Evolutionary conservation across 169 alveolate genomes (phyloP).

Genomic region (Plasmodium sp.): DNA sequence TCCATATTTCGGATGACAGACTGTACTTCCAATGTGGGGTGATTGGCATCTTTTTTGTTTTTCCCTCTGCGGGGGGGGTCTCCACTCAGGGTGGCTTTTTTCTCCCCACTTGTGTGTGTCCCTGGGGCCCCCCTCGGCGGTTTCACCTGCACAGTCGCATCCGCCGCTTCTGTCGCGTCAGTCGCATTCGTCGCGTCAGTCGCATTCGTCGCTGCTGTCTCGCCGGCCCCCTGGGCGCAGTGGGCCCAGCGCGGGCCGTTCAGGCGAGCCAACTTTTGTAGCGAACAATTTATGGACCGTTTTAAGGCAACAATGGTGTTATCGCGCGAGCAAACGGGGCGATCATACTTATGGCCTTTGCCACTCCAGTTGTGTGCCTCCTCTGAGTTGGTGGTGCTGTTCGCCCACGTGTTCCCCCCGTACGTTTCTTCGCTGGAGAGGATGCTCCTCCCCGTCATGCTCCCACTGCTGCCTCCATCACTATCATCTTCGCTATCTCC

Average conservation of each 20-base stretch:
- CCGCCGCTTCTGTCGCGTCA: neutral
- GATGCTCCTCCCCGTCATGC: neutral
- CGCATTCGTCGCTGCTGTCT: neutral
- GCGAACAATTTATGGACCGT: neutral
- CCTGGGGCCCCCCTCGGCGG: neutral
- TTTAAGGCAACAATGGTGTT: neutral
- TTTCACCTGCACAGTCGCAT: neutral
- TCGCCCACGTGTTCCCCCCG: neutral
- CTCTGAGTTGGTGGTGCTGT: neutral
- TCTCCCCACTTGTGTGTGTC: neutral
- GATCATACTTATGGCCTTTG: neutral
- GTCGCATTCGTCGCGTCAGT: neutral
- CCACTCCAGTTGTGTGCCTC: neutral
- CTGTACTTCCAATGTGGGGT: neutral
- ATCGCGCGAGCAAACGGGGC: neutral
- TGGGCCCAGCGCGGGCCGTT: neutral
- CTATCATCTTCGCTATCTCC: neutral
- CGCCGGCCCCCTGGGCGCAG: neutral
- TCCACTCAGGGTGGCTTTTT: neutral
- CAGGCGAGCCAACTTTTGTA: neutral
- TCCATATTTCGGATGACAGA: conserved; percentile 9
- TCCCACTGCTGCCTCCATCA: neutral
- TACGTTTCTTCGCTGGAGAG: neutral
- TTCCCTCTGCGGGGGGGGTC: neutral
- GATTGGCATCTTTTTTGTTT: neutral